Percentiles rank a stretch among this genome's conserved stretches.
Conservation (phyloP, 1,284 basidiomycete genomes). For the Athelia psychrophila region DNA sequence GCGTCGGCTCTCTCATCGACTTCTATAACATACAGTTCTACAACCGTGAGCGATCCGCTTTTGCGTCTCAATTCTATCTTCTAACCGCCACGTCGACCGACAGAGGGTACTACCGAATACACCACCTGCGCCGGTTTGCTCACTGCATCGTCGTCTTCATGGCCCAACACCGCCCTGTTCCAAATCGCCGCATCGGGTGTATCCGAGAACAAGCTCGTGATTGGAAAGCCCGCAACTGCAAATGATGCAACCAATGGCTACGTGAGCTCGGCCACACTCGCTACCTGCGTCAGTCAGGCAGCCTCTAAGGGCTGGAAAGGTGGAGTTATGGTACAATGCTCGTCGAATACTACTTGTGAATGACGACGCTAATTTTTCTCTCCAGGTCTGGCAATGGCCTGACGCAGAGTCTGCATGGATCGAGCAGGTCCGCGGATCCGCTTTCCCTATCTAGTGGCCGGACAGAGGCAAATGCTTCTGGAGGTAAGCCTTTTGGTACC, state of each 20-base stretch:
- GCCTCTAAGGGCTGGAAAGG: slow-evolving; percentile 45
- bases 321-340: slow-evolving; percentile 25
- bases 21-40: slow-evolving; percentile 14
- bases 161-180: slow-evolving; percentile 42
- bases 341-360: too few species aligned
- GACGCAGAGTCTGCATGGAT: slow-evolving; percentile 6
- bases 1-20: slow-evolving; percentile 12
- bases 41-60: slow-evolving; percentile 12
- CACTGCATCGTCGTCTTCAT: slow-evolving; percentile 34
- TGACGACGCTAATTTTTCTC: too few species aligned
- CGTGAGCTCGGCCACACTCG: slow-evolving; percentile 40
- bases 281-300: slow-evolving; percentile 39
- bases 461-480: slow-evolving; percentile 16
- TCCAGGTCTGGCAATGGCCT: slow-evolving; percentile 8
- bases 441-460: slow-evolving; percentile 16
- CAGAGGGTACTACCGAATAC: slow-evolving; percentile 44
- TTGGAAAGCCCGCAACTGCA: slow-evolving; percentile 46
- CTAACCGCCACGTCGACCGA: neutral
- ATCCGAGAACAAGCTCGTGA: slow-evolving; percentile 41
- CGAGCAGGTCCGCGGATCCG: slow-evolving; percentile 5
- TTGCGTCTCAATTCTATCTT: neutral
- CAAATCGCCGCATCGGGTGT: slow-evolving; percentile 44
- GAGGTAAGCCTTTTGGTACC: slow-evolving; percentile 6
- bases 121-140: slow-evolving; percentile 43
- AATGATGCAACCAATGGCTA: slow-evolving; percentile 32